Conservation (phyloP, 2,329 filamentous ascomycete genomes). For the Daldinia sp. region DNA sequence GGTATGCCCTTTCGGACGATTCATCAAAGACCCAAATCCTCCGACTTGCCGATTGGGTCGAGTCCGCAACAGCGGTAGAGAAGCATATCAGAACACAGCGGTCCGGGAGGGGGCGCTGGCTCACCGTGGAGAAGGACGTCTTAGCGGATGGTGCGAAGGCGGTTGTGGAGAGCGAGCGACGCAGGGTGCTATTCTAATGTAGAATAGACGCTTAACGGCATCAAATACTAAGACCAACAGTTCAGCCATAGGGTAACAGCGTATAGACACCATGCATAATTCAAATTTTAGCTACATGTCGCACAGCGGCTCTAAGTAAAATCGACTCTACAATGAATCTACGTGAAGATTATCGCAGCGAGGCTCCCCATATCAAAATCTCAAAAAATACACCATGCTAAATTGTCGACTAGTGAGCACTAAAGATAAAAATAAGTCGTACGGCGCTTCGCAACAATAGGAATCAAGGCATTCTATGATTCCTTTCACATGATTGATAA, state of each 20-base stretch:
- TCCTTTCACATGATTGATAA: neutral
- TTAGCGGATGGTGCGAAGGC: slow-evolving; percentile 34
- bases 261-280: no score
- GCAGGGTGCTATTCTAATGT: neutral
- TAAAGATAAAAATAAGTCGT: neutral
- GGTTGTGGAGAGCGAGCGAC: slow-evolving; percentile 25
- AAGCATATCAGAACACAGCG: slow-evolving; percentile 57
- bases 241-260: neutral
- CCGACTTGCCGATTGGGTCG: slow-evolving; percentile 48
- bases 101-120: slow-evolving; percentile 58
- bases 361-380: no score
- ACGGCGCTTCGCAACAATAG: neutral
- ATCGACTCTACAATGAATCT: no score
- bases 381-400: neutral
- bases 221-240: neutral
- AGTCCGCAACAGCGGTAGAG: slow-evolving; percentile 55
- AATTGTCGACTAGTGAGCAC: neutral
- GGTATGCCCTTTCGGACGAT: slow-evolving; percentile 51
- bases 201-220: neutral
- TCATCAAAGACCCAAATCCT: slow-evolving; percentile 47
- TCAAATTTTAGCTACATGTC: neutral
- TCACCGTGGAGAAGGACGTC: slow-evolving; percentile 57
- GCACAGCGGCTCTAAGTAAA: no score
- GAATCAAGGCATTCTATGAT: neutral
- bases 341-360: no score